Evolutionary conservation across 176 grass and related monocot species (phyloP).

Genomic region (Aegilops tauschii): DNA sequence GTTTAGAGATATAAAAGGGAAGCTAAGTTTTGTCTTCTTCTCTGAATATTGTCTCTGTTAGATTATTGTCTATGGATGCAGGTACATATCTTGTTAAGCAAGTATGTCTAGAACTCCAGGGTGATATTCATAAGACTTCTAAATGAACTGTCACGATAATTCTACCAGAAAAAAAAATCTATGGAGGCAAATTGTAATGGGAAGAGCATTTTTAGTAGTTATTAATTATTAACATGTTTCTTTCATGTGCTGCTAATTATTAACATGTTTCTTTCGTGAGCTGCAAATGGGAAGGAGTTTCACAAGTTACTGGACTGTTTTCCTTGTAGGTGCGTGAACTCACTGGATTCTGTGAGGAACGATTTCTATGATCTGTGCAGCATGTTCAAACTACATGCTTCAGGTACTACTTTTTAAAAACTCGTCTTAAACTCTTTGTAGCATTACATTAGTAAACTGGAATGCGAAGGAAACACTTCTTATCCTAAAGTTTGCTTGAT

Average conservation of each 20-base stretch:
- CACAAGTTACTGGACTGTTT: background rate
- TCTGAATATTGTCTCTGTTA: background rate
- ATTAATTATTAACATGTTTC: background rate
- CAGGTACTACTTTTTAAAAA: constrained; percentile 42
- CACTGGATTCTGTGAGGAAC: constrained; percentile 32
- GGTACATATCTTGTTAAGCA: background rate
- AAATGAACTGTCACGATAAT: background rate
- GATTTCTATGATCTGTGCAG: constrained; percentile 45
- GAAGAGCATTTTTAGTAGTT: background rate
- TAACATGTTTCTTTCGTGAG: background rate
- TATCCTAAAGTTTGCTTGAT: background rate
- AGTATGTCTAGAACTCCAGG: background rate
- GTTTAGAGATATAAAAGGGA: background rate
- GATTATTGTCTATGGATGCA: background rate
- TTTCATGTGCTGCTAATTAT: background rate
- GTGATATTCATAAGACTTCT: background rate
- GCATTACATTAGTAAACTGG: background rate
- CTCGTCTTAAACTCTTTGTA: background rate
- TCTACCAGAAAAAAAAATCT: background rate
- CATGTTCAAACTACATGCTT: constrained; percentile 53
- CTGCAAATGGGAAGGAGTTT: background rate
- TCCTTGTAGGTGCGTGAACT: constrained; percentile 43
- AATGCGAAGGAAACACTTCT: background rate
- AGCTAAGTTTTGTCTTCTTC: background rate
- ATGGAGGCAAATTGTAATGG: background rate